Base-by-base conservation (phyloP, 345 rosid species). In the Aegle marmelos region DNA sequence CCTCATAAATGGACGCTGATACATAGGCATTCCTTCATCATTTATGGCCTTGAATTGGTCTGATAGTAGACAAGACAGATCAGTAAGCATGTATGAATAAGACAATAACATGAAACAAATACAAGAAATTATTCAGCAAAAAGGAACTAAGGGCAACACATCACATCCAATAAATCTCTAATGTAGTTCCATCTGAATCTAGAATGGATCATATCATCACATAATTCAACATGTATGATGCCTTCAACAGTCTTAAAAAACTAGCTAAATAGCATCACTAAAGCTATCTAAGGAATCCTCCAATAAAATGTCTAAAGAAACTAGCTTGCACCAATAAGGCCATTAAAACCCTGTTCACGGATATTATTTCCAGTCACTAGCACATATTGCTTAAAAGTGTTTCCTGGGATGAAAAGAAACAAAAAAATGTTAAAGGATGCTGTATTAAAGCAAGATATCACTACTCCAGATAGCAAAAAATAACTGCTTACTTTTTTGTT, bases 21-120 rank as follows among this genome's bases (percentile, higher is more conserved):
- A 83, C 53, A 82, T 82, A 0, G 96, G 96, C 98, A 93, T 93
- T 31, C 96, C 98, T 72, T 93, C 96, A 8, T 90, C 96, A 21
- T 85, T 89, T 68, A 90, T 85, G 2, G 90, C 94, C 86, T 91
- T 93, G 84, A 63, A 84, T 70, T 90, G 93, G 65, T 85, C 95
- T 91, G 79, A n/a, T 56, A 48, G 14, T 22, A 58, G 6, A 41
- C 41, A 22, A 1, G 7, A 45, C 1, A 62, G 21, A 60, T 54
- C 65, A 67, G 34, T 24, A 72, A 72, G 6, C 16, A 53, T 4
- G 16, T 2, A 34, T 19, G 25, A 4, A 33, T 36, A 48, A 50
- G 19, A n/a, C 10, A 9, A 6, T 7, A 9, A n/a, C 21, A 30
- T 4, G 10, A 27, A 33, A 13, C 24, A 5, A 45, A 50, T 41